phyloP scores from a whole-genome alignment of 345 rosid genomes.

The Odontarrhena argentea region DNA sequence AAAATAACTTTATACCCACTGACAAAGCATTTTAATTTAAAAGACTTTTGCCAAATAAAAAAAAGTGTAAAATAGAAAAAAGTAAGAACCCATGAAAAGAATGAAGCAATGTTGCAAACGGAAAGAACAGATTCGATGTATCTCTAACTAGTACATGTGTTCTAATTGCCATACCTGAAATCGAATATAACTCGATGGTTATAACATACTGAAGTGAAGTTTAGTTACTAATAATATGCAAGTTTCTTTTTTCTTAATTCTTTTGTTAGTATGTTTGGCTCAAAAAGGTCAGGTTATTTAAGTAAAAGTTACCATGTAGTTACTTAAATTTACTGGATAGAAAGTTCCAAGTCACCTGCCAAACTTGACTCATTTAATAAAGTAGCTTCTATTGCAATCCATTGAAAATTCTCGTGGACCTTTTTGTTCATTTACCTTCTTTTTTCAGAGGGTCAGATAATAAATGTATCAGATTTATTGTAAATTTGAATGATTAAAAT shows the following conservation, averaged over 20 bases:
- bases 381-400: conserved; percentile 30
- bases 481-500: conserved; percentile 10
- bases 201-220: too few relatives aligned
- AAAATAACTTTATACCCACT: conserved; percentile 31
- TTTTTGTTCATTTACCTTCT: conserved; percentile 9
- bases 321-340: neutral
- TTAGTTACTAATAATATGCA: too few relatives aligned
- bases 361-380: conserved; percentile 33
- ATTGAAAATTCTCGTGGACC: conserved; percentile 9
- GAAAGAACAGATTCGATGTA: neutral
- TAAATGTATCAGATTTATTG: conserved; percentile 10
- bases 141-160: neutral
- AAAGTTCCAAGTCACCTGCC: conserved; percentile 20
- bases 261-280: neutral
- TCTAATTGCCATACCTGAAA: neutral
- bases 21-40: conserved; percentile 16
- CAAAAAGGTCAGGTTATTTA: neutral
- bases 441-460: conserved; percentile 5
- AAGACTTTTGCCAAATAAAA: conserved; percentile 13
- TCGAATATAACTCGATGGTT: neutral
- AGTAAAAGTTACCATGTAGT: neutral
- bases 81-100: neutral
- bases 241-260: too few relatives aligned
- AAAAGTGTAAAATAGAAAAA: conserved; percentile 20
- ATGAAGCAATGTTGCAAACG: conserved; percentile 1